A percentile compares a stretch with the other conserved stretches of the same genome.
Conservation (phyloP, 2,329 filamentous ascomycete genomes). For the Ilyonectria destructans region DNA sequence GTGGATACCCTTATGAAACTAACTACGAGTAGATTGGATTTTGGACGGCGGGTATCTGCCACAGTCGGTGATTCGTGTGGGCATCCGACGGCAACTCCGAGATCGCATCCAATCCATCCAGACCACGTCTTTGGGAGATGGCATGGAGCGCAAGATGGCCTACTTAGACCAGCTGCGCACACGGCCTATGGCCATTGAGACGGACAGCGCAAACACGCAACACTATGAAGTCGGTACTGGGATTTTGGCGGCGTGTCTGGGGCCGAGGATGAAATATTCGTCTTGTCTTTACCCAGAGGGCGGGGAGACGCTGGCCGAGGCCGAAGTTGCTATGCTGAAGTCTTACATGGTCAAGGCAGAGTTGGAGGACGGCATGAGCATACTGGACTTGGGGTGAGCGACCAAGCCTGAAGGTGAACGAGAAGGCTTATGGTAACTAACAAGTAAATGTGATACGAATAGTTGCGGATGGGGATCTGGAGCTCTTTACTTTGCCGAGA, state of each 20-base stretch:
- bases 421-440: slow-evolving; percentile 1
- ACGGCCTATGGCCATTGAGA: slow-evolving; percentile 79
- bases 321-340: slow-evolving; percentile 78
- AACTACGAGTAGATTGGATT: slow-evolving; percentile 63
- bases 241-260: slow-evolving; percentile 73
- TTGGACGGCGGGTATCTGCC: slow-evolving; percentile 79
- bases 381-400: slow-evolving; percentile 74
- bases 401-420: not conserved
- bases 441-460: not conserved
- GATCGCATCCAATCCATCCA: slow-evolving; percentile 72
- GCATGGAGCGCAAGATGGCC: slow-evolving; percentile 73
- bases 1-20: not conserved
- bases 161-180: slow-evolving; percentile 74
- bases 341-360: slow-evolving; percentile 75
- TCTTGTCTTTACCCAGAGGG: slow-evolving; percentile 76
- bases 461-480: slow-evolving; percentile 81
- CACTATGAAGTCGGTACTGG: slow-evolving; percentile 82
- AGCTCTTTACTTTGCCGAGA: slow-evolving; percentile 76
- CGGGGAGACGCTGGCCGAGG: slow-evolving; percentile 74
- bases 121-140: slow-evolving; percentile 66
- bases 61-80: slow-evolving; percentile 73
- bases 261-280: slow-evolving; percentile 83
- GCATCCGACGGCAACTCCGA: slow-evolving; percentile 78
- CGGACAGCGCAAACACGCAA: slow-evolving; percentile 76
- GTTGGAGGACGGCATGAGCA: slow-evolving; percentile 72